Evolutionary conservation across 2,329 filamentous ascomycete species (phyloP).

Genomic region (Amesomyces nigricolor): DNA sequence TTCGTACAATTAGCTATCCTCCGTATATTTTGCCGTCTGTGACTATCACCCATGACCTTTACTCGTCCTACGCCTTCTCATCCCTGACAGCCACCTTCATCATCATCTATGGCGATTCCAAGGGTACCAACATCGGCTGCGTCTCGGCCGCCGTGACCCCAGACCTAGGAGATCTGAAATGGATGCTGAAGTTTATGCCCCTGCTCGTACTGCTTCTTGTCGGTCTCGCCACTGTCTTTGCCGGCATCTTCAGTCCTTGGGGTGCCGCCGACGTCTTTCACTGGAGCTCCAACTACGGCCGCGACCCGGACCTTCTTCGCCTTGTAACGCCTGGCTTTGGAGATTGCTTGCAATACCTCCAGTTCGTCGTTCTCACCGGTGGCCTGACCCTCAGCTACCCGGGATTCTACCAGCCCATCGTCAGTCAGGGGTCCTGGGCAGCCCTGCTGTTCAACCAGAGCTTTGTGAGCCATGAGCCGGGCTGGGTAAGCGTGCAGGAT

Average conservation of each 20-base stretch:
- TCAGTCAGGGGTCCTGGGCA: slow-evolving; percentile 86
- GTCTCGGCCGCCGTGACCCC: slow-evolving; percentile 80
- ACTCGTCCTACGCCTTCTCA: slow-evolving; percentile 78
- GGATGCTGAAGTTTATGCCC: slow-evolving; percentile 69
- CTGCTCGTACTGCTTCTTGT: slow-evolving; percentile 73
- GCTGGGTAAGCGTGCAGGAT: slow-evolving; percentile 65
- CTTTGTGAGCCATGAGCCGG: slow-evolving; percentile 64
- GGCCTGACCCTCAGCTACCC: slow-evolving; percentile 82
- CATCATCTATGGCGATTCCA: slow-evolving; percentile 67
- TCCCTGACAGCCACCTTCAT: slow-evolving; percentile 70
- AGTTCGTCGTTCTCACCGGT: slow-evolving; percentile 86
- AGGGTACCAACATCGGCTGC: slow-evolving; percentile 65
- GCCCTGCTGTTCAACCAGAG: slow-evolving; percentile 88
- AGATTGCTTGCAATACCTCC: slow-evolving; percentile 94
- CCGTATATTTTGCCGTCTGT: slow-evolving; percentile 60
- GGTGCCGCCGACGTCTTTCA: slow-evolving; percentile 84
- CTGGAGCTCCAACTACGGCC: slow-evolving; percentile 97
- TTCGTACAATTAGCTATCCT: slow-evolving; percentile 17
- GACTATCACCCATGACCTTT: slow-evolving; percentile 66
- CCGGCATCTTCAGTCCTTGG: slow-evolving; percentile 89
- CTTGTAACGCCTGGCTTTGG: slow-evolving; percentile 94
- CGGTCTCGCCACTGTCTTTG: slow-evolving; percentile 74
- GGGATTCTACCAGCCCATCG: slow-evolving; percentile 86
- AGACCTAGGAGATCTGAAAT: slow-evolving; percentile 65
- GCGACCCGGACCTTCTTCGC: slow-evolving; percentile 84